Evolutionary conservation across 805 yeast genomes (phyloP).

Genomic region (Saccharomyces paradoxus): DNA sequence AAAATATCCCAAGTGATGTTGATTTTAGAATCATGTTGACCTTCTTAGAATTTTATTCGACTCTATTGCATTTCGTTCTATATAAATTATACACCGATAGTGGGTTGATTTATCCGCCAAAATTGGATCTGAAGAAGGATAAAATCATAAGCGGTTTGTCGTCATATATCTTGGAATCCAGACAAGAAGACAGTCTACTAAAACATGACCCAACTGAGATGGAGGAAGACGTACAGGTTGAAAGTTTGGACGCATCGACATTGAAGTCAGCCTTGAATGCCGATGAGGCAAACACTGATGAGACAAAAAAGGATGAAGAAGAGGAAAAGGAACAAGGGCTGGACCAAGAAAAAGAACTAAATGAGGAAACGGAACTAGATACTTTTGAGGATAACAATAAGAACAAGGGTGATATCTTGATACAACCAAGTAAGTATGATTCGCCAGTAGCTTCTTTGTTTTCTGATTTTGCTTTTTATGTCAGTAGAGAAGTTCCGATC

Average conservation of each 20-base stretch:
- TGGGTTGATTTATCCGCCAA: slow-evolving; percentile 86
- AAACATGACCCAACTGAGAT: slow-evolving; percentile 21
- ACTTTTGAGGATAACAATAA: slow-evolving; percentile 58
- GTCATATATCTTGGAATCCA: slow-evolving; percentile 64
- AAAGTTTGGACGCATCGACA: slow-evolving; percentile 36
- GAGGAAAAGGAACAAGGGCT: slow-evolving; percentile 30
- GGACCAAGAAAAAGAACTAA: slow-evolving; percentile 33
- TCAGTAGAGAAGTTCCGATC: slow-evolving; percentile 93
- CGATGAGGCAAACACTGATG: slow-evolving; percentile 29
- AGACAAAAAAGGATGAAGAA: slow-evolving; percentile 32
- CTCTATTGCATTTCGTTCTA: slow-evolving; percentile 79
- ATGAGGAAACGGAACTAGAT: slow-evolving; percentile 51
- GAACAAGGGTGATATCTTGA: slow-evolving; percentile 56
- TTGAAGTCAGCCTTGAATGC: slow-evolving; percentile 46
- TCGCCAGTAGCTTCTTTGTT: slow-evolving; percentile 61
- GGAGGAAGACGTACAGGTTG: slow-evolving; percentile 20
- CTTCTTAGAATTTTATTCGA: slow-evolving; percentile 90
- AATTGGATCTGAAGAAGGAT: slow-evolving; percentile 58
- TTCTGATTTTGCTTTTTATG: slow-evolving; percentile 66
- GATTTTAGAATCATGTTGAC: slow-evolving; percentile 97
- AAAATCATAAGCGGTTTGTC: slow-evolving; percentile 87
- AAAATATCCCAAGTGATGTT: slow-evolving; percentile 85
- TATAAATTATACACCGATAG: slow-evolving; percentile 79
- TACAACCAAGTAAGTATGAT: slow-evolving; percentile 58
- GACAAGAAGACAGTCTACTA: slow-evolving; percentile 24